Conservation (phyloP, 345 rosid genomes). For the Syzygium aromaticum region DNA sequence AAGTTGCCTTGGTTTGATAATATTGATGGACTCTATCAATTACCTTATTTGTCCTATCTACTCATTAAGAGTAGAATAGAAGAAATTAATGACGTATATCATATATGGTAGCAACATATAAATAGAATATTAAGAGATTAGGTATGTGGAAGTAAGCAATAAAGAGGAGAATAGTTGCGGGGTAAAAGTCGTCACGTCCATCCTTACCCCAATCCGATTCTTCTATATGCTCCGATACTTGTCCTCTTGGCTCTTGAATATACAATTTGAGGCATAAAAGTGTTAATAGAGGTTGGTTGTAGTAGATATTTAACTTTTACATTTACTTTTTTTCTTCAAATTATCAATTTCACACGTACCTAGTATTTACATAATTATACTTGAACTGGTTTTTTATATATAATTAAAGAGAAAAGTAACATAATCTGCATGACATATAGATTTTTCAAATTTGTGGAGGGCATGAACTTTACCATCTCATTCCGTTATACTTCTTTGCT, state of each 20-base stretch:
- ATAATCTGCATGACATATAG: not conserved
- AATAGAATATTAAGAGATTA: not conserved
- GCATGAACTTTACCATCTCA: not conserved
- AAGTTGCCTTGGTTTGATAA: not conserved
- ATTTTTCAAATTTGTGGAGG: not conserved
- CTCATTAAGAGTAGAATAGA: not conserved
- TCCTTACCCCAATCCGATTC: not conserved
- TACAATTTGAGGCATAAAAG: not conserved
- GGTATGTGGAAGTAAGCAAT: not conserved
- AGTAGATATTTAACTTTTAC: not conserved
- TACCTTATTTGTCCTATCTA: not conserved
- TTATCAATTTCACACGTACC: not conserved
- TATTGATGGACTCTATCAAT: not conserved
- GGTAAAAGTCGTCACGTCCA: not conserved
- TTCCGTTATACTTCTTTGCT: not conserved
- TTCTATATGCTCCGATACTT: not conserved
- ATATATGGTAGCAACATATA: not conserved
- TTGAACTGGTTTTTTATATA: not conserved
- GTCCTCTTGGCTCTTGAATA: not conserved
- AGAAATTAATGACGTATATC: not conserved
- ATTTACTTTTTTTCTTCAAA: not conserved
- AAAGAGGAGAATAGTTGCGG: not conserved
- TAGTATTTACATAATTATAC: not conserved
- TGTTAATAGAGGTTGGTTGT: not conserved
- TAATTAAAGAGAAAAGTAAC: not conserved